Evolutionary conservation across 371 early-diverging fungal species (phyloP).

Genomic region (Mortierella sp.): DNA sequence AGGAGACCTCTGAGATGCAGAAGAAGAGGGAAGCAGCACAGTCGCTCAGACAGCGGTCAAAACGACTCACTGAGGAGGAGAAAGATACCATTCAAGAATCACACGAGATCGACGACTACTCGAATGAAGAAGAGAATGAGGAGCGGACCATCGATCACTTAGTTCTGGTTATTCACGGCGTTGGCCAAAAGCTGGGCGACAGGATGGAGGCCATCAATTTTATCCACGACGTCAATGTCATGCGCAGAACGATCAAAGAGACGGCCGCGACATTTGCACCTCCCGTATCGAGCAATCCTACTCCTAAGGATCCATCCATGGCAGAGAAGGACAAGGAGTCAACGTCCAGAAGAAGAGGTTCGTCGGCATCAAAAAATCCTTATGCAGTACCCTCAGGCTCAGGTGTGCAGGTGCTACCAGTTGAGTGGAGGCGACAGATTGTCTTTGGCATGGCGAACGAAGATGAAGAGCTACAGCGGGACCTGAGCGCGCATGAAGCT

Average conservation of each 20-base stretch:
- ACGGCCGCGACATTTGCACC: conserved; percentile 56
- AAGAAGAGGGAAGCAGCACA: conserved; percentile 45
- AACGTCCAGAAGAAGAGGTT: conserved; percentile 32
- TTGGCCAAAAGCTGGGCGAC: conserved; percentile 87
- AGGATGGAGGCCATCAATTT: conserved; percentile 77
- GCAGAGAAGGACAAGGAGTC: conserved; percentile 27
- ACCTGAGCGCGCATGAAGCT: conserved; percentile 64
- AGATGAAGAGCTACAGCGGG: conserved; percentile 62
- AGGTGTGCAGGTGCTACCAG: conserved; percentile 84
- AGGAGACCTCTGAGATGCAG: conserved; percentile 49
- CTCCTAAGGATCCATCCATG: conserved; percentile 17
- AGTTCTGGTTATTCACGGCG: conserved; percentile 84
- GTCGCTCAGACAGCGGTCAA: conserved; percentile 45
- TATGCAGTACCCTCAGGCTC: conserved; percentile 34
- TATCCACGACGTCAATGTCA: conserved; percentile 78
- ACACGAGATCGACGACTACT: conserved; percentile 67
- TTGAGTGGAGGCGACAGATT: conserved; percentile 85
- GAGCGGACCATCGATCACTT: conserved; percentile 80
- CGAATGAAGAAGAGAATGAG: conserved; percentile 69
- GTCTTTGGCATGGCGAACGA: conserved; percentile 75
- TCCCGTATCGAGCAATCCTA: conserved; percentile 19
- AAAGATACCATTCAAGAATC: conserved; percentile 54
- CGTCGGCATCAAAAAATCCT: conserved; percentile 25
- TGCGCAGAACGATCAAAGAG: conserved; percentile 75
- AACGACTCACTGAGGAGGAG: conserved; percentile 42